phyloP scores from a whole-genome alignment of 2,329 filamentous ascomycete genomes.

The Aspergillus neotritici region DNA sequence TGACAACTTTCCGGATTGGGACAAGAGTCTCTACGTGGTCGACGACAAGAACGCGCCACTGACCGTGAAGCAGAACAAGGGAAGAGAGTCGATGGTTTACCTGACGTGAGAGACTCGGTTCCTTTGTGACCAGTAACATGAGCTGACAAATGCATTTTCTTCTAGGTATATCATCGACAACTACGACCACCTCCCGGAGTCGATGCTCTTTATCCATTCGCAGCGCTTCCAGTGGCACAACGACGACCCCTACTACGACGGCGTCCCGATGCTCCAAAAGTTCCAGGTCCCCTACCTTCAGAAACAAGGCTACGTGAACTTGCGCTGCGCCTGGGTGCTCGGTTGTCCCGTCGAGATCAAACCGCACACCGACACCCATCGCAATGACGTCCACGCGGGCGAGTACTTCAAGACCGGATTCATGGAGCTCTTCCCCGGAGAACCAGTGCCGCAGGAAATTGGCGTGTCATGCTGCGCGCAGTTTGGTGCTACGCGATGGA shows the following conservation, averaged over 20 bases:
- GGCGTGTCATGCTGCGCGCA: constrained; percentile 52
- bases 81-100: constrained; percentile 42
- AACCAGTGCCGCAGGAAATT: constrained; percentile 39
- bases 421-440: constrained; percentile 43
- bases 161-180: constrained; percentile 40
- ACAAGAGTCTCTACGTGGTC: constrained; percentile 52
- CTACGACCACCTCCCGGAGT: constrained; percentile 36
- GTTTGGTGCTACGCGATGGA: constrained; percentile 47
- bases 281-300: constrained; percentile 47
- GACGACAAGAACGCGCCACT: constrained; percentile 45
- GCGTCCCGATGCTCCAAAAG: constrained; percentile 44
- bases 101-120: constrained; percentile 31
- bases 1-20: constrained; percentile 42
- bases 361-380: constrained; percentile 40
- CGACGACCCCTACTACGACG: constrained; percentile 49
- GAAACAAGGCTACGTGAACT: constrained; percentile 49
- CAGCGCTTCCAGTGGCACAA: constrained; percentile 45
- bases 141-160: background rate
- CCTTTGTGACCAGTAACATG: background rate
- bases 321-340: constrained; percentile 49
- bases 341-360: constrained; percentile 50
- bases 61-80: constrained; percentile 45
- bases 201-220: constrained; percentile 39
- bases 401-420: constrained; percentile 47
- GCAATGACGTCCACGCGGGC: constrained; percentile 44